Percentiles rank a stretch among this genome's conserved stretches.
Conservation (phyloP, 495 filamentous ascomycete species). For the Corynascus novoguineensis region DNA sequence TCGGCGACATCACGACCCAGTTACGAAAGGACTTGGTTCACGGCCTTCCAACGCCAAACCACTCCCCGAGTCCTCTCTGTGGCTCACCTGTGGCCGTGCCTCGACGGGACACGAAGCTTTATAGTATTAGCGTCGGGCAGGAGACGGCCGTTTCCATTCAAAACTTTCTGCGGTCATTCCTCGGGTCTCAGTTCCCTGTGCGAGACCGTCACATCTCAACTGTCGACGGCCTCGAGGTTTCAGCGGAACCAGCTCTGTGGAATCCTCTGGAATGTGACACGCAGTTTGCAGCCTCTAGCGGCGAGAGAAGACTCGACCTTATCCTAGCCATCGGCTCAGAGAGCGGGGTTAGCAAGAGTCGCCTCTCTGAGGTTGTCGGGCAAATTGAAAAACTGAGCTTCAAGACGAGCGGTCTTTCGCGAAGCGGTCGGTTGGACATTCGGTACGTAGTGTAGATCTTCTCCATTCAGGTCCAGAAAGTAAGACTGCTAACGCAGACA, state of each 20-base stretch:
- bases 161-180: slow-evolving; percentile 38
- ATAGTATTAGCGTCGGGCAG: slow-evolving; percentile 30
- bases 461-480: not conserved
- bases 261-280: slow-evolving; percentile 30
- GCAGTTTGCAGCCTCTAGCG: slow-evolving; percentile 7
- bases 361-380: slow-evolving; percentile 30
- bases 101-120: slow-evolving; percentile 24
- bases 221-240: not conserved
- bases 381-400: slow-evolving; percentile 41
- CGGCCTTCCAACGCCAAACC: slow-evolving; percentile 15
- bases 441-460: slow-evolving; percentile 32
- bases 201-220: not conserved
- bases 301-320: slow-evolving; percentile 34
- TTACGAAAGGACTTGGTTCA: slow-evolving; percentile 2
- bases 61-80: slow-evolving; percentile 17
- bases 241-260: slow-evolving; percentile 25
- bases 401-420: slow-evolving; percentile 29
- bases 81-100: slow-evolving; percentile 13
- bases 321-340: slow-evolving; percentile 44
- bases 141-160: slow-evolving; percentile 40
- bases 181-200: slow-evolving; percentile 32
- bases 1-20: slow-evolving; percentile 7
- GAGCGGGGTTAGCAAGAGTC: slow-evolving; percentile 32
- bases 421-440: slow-evolving; percentile 39
- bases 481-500: slow-evolving; percentile 14